These are phyloP conservation scores for Diatrype stigma DNA, from an alignment of 2,329 filamentous ascomycete genomes.

Conservation along the genomic window DNA sequence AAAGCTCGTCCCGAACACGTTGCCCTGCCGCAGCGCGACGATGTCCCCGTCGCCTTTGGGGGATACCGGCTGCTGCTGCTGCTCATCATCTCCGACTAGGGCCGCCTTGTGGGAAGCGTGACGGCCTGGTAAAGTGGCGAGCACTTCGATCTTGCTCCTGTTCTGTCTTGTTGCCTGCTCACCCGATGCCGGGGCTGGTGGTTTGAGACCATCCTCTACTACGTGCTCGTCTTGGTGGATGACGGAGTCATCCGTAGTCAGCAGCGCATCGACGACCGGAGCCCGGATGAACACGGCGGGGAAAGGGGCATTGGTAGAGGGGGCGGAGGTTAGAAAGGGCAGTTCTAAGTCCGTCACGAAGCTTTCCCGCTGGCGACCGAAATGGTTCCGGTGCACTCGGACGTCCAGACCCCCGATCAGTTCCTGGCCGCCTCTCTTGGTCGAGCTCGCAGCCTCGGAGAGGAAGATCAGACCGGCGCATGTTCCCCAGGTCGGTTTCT, in stretches of 20 bases:
- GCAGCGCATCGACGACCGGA: slow-evolving; percentile 81
- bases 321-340: slow-evolving; percentile 55
- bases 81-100: slow-evolving; percentile 27
- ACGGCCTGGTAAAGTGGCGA: slow-evolving; percentile 46
- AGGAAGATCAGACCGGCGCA: slow-evolving; percentile 93
- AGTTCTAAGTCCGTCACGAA: slow-evolving; percentile 75
- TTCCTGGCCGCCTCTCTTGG: slow-evolving; percentile 88
- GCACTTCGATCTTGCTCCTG: slow-evolving; percentile 39
- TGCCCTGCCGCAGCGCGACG: slow-evolving; percentile 83
- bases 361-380: slow-evolving; percentile 87
- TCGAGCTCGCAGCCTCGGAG: slow-evolving; percentile 79
- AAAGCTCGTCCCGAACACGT: slow-evolving; percentile 92
- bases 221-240: no score
- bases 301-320: slow-evolving; percentile 49
- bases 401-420: slow-evolving; percentile 90
- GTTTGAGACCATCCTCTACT: slow-evolving; percentile 18
- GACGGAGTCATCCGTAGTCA: slow-evolving; percentile 49
- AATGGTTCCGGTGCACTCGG: slow-evolving; percentile 88
- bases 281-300: slow-evolving; percentile 89
- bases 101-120: slow-evolving; percentile 34
- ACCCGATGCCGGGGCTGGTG: slow-evolving; percentile 19
- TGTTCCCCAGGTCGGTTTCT: slow-evolving; percentile 90
- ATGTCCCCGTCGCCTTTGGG: slow-evolving; percentile 63
- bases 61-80: slow-evolving; percentile 9
- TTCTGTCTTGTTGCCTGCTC: slow-evolving; percentile 10